Evolutionary conservation across 495 filamentous ascomycete genomes (phyloP), one percentile per base, ranked within the genome.

Genomic region (Xylaria flabelliformis): DNA sequence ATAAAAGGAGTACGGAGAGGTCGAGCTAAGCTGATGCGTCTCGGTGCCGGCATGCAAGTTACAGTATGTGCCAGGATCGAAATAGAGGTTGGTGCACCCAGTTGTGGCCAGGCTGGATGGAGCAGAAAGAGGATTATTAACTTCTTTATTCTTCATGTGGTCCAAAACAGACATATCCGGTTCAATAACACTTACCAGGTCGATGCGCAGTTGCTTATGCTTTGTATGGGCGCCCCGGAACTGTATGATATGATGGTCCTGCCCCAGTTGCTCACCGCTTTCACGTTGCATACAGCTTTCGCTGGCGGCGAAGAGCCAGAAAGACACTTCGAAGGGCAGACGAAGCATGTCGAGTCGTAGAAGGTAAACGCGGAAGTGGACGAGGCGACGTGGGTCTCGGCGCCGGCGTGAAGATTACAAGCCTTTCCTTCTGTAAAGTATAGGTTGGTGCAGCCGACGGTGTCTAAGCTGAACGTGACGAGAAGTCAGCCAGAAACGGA

Each of bases 51-150:
- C 36, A 4, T 64, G 5, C n/a, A 64, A 17, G 39, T 64, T 64
- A 10, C 61, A 64, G 39, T 46, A 29, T 46, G 15, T 8, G 9
- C 61, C 61, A 8, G 61, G 61, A 15, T 4, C 10, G 21, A 26
- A 64, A 29, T 46, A 64, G 3, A 64, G 39, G 61, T 64, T 64
- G 61, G 61, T 64, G 29, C 61, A 64, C 12, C 61, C 61, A 9
- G 61, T 15, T 10, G 61, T 46, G 2, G 61, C 19, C 5, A 24
- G 21, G 61, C 61, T 64, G 19, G n/a, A 44, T n/a, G n/a, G 58
- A n/a, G 58, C 58, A 21, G 32, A 36, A 61, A 21, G 21, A 32
- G 34, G 2, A 41, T 61, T 36, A 61, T 41, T 21, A 58, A 13
- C 55, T 61, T 34, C 34, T 36, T 39, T 2, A 41, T 36, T 61